Conservation (phyloP, 2,329 filamentous ascomycete genomes). For the Trichoderma sp. region DNA sequence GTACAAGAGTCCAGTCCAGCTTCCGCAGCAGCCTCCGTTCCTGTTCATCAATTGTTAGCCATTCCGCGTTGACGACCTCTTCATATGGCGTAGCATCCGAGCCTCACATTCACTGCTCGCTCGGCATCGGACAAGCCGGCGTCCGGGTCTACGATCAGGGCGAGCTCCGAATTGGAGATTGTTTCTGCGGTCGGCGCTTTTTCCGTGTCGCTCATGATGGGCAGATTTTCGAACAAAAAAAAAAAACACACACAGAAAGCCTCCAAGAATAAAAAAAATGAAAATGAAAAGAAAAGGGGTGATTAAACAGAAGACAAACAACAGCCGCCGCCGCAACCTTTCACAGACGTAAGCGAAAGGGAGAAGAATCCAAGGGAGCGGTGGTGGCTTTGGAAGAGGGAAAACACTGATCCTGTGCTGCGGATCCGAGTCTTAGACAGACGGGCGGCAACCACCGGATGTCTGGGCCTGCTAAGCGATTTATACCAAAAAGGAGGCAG, state of each 20-base stretch:
- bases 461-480: constrained; percentile 20
- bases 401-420: constrained; percentile 18
- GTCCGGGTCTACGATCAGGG: constrained; percentile 50
- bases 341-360: constrained; percentile 19
- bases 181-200: constrained; percentile 35
- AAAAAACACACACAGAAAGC: neutral
- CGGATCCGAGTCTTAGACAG: constrained; percentile 25
- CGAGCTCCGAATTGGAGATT: constrained; percentile 35
- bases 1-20: constrained; percentile 62
- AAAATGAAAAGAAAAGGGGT: constrained; percentile 1
- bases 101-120: constrained; percentile 58
- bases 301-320: constrained; percentile 19
- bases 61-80: neutral
- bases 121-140: constrained; percentile 66
- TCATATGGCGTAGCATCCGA: neutral
- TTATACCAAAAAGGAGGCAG: constrained; percentile 6
- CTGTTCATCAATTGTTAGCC: constrained; percentile 40
- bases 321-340: constrained; percentile 16
- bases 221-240: constrained; percentile 7
- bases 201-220: constrained; percentile 40
- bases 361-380: neutral
- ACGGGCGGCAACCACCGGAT: constrained; percentile 21
- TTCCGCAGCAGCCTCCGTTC: constrained; percentile 64
- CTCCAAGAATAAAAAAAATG: neutral
- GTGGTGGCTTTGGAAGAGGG: constrained; percentile 10